These are phyloP conservation scores for Incumbomyces lentus DNA, from an alignment of 2,329 filamentous ascomycete species.

Conservation along the genomic window DNA sequence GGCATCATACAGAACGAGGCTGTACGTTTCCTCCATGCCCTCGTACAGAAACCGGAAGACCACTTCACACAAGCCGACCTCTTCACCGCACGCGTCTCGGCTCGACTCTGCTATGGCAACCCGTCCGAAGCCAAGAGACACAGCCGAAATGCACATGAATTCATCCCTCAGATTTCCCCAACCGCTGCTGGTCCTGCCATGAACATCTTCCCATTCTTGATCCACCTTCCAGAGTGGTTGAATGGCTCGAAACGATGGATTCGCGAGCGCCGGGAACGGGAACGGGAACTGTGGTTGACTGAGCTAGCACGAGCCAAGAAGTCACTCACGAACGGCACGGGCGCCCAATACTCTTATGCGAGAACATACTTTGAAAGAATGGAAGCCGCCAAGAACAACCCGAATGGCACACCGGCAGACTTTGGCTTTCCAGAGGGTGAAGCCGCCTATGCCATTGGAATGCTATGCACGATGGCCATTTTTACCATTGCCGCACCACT, in stretches of 20 bases:
- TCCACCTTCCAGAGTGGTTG: conserved; percentile 12
- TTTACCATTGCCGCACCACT: conserved; percentile 9
- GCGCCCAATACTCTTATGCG: conserved; percentile 9
- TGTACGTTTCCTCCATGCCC: conserved; percentile 11
- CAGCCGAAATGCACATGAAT: conserved; percentile 10
- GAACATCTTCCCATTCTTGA: conserved; percentile 11
- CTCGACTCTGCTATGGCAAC: conserved; percentile 9
- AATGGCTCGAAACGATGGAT: conserved; percentile 9
- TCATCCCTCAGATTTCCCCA: conserved; percentile 14
- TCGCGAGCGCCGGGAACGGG: conserved; percentile 9
- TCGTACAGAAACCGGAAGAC: conserved; percentile 11
- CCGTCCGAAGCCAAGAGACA: conserved; percentile 7
- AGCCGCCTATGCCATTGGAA: conserved; percentile 9
- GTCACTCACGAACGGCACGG: conserved; percentile 9
- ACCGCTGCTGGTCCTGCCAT: conserved; percentile 11
- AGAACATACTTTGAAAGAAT: conserved; percentile 12
- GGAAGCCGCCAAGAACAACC: conserved; percentile 1
- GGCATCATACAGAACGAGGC: conserved; percentile 9
- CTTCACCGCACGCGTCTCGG: conserved; percentile 7
- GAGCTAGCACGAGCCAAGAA: conserved; percentile 8
- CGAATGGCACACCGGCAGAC: neutral
- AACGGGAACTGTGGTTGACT: conserved; percentile 11
- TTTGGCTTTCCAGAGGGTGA: conserved; percentile 8
- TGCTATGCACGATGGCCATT: conserved; percentile 8
- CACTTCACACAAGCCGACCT: conserved; percentile 11